phyloP scores from a whole-genome alignment of 345 rosid species.

The Gossypium sturtianum region DNA sequence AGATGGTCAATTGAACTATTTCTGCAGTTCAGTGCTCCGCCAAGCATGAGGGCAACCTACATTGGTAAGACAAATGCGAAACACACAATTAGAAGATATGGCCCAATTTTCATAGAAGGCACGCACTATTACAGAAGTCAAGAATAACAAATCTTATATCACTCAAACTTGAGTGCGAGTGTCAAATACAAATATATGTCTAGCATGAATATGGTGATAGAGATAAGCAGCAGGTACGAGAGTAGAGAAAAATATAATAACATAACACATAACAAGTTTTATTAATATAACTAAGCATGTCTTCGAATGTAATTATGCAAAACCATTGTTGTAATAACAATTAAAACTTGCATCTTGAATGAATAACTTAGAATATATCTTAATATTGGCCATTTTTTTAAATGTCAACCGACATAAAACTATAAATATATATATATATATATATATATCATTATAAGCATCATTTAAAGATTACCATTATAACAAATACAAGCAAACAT shows the following conservation, averaged over 20 bases:
- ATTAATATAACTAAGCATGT: too few species aligned
- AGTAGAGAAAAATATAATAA: not conserved
- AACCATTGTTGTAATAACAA: too few species aligned
- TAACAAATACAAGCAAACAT: too few species aligned
- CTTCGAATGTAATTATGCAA: too few species aligned
- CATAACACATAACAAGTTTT: slow-evolving; percentile 5
- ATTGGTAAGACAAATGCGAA: slow-evolving; percentile 21
- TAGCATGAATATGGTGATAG: not conserved
- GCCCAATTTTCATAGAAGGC: not conserved
- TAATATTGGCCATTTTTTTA: too few species aligned
- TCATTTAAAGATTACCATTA: too few species aligned
- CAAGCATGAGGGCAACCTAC: slow-evolving; percentile 81
- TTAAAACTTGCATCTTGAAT: too few species aligned
- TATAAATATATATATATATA: too few species aligned
- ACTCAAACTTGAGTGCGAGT: not conserved
- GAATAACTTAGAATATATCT: too few species aligned
- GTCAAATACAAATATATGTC: not conserved
- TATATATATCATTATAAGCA: too few species aligned
- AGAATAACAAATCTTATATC: not conserved
- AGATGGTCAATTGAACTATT: slow-evolving; percentile 84
- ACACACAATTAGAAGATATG: slow-evolving; percentile 1
- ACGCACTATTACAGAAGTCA: not conserved
- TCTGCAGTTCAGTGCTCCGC: slow-evolving; percentile 93
- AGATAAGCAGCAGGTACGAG: too few species aligned
- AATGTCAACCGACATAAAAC: too few species aligned